These are phyloP conservation scores for Pythium monospermum DNA, from an alignment of 352 stramenopile species.

Conservation along the genomic window DNA sequence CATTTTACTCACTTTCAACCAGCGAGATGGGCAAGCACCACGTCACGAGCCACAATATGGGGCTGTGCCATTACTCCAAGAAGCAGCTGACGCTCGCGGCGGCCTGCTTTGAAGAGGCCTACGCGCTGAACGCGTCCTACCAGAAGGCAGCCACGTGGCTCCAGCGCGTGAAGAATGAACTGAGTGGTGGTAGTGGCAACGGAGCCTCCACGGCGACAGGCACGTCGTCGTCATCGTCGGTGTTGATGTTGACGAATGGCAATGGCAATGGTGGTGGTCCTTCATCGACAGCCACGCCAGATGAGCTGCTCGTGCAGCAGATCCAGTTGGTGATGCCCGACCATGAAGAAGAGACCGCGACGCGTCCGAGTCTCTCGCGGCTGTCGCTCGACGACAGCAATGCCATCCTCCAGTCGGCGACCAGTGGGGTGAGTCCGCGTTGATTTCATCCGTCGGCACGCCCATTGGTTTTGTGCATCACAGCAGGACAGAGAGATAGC, in stretches of 20 bases:
- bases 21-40: slow-evolving; percentile 92
- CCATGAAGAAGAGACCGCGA: slow-evolving; percentile 39
- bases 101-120: slow-evolving; percentile 71
- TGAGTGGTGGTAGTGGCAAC: slow-evolving; percentile 6
- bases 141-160: slow-evolving; percentile 80
- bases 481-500: too few species aligned
- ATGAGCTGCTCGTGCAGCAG: slow-evolving; percentile 40
- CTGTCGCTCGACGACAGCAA: slow-evolving; percentile 20
- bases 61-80: slow-evolving; percentile 92
- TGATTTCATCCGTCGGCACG: too few species aligned
- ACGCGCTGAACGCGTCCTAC: slow-evolving; percentile 59
- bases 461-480: too few species aligned
- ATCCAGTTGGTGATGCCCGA: slow-evolving; percentile 47
- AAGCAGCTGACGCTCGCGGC: slow-evolving; percentile 55
- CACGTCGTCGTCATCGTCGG: not conserved
- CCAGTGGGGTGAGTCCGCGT: too few species aligned
- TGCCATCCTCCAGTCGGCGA: not conserved
- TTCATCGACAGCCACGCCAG: too few species aligned
- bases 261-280: too few species aligned
- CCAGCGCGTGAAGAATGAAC: slow-evolving; percentile 68
- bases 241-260: slow-evolving; percentile 8
- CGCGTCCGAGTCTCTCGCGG: slow-evolving; percentile 21
- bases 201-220: not conserved
- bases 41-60: slow-evolving; percentile 95
- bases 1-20: slow-evolving; percentile 85